Evolutionary conservation across 2,329 filamentous ascomycete species (phyloP).

Genomic region (Diaporthe aspalathi): DNA sequence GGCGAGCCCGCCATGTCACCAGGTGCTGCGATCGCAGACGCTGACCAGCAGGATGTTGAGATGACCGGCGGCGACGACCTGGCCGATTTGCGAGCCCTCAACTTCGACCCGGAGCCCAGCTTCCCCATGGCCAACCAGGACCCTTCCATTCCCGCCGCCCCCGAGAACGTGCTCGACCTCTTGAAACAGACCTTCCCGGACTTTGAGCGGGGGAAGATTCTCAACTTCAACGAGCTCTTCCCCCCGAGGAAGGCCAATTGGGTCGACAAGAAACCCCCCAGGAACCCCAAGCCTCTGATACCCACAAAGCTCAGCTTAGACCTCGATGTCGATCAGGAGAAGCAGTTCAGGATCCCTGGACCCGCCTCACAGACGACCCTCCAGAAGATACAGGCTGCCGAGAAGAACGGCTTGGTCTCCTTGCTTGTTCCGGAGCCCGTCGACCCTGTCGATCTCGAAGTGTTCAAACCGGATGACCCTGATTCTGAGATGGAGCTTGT

Average conservation of each 20-base stretch:
- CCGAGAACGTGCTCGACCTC: slow-evolving; percentile 79
- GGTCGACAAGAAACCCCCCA: slow-evolving; percentile 80
- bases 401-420: slow-evolving; percentile 60
- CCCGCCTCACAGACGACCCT: slow-evolving; percentile 65
- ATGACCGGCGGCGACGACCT: slow-evolving; percentile 51
- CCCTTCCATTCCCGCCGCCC: slow-evolving; percentile 73
- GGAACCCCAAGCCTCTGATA: slow-evolving; percentile 83
- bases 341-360: slow-evolving; percentile 81
- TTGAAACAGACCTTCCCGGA: slow-evolving; percentile 84
- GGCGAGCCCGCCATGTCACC: slow-evolving; percentile 58
- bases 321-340: slow-evolving; percentile 86
- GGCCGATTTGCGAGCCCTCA: slow-evolving; percentile 53
- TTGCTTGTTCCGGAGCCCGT: slow-evolving; percentile 53
- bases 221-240: slow-evolving; percentile 85
- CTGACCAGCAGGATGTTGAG: slow-evolving; percentile 45
- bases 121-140: slow-evolving; percentile 67
- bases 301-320: slow-evolving; percentile 92
- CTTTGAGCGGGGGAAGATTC: slow-evolving; percentile 79
- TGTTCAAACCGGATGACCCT: slow-evolving; percentile 54
- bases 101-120: slow-evolving; percentile 56
- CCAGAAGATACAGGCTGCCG: slow-evolving; percentile 65
- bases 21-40: slow-evolving; percentile 52
- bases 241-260: slow-evolving; percentile 83
- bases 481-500: slow-evolving; percentile 73
- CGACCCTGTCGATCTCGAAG: slow-evolving; percentile 58